Evolutionary conservation across 2,329 filamentous ascomycete genomes (phyloP).

Genomic region (Calonectria hawksworthii): DNA sequence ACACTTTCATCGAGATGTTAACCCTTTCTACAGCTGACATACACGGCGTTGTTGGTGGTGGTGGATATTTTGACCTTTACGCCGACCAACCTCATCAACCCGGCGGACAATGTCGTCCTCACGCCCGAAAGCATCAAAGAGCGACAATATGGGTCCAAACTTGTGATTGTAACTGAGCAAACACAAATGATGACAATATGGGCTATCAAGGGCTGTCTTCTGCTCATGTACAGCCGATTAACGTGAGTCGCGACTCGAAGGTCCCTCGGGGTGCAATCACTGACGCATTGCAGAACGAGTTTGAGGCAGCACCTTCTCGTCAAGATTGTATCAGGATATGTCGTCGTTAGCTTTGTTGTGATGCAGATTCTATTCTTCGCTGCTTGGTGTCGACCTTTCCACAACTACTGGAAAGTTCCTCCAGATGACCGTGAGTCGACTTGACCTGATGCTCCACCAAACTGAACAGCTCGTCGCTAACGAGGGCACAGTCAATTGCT

Average conservation of each 20-base stretch:
- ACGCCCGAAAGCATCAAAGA: constrained; percentile 59
- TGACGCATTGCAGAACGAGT: constrained; percentile 49
- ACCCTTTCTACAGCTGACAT: neutral
- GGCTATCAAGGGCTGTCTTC: constrained; percentile 65
- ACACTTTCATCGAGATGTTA: neutral
- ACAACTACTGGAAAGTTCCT: constrained; percentile 26
- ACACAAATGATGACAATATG: constrained; percentile 71
- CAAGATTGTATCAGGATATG: constrained; percentile 61
- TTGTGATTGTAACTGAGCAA: constrained; percentile 72
- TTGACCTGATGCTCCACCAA: neutral
- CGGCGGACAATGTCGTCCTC: constrained; percentile 58
- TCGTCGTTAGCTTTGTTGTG: constrained; percentile 56
- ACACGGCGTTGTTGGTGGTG: constrained; percentile 39
- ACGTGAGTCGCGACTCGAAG: constrained; percentile 51
- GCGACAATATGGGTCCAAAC: constrained; percentile 69
- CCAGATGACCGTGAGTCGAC: constrained; percentile 7
- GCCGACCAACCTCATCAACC: constrained; percentile 70
- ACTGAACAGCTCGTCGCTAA: neutral
- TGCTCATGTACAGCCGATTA: constrained; percentile 67
- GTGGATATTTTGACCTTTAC: constrained; percentile 49
- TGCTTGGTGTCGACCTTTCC: constrained; percentile 34
- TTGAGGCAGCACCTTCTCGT: constrained; percentile 60
- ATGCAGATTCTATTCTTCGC: constrained; percentile 64
- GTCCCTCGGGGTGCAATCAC: fast-evolving
- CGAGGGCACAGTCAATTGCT: constrained; percentile 53